phyloP scores from a whole-genome alignment of 352 stramenopile genomes.

The Pythium monospermum region DNA sequence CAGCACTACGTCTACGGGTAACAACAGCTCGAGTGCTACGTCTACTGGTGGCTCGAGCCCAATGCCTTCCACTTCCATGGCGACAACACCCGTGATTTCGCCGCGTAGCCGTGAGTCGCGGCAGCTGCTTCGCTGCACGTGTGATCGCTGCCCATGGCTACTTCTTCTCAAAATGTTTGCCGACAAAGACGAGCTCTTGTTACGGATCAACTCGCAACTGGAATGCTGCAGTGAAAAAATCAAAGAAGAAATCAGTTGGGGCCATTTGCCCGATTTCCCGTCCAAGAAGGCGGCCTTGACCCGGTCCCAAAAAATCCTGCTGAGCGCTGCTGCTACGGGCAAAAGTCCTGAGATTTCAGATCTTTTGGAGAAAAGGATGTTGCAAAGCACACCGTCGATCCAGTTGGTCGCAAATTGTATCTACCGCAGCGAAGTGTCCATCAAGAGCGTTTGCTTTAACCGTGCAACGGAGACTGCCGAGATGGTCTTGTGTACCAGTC shows the following conservation, averaged over 20 bases:
- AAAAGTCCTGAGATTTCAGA: slow-evolving; percentile 48
- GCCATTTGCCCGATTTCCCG: slow-evolving; percentile 55
- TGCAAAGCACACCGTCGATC: slow-evolving; percentile 29
- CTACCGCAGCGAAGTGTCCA: slow-evolving; percentile 76
- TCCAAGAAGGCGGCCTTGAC: slow-evolving; percentile 57
- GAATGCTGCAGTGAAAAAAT: slow-evolving; percentile 76
- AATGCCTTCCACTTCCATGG: background rate
- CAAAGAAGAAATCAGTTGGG: slow-evolving; percentile 67
- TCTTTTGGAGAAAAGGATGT: slow-evolving; percentile 52
- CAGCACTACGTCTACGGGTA: slow-evolving; percentile 1
- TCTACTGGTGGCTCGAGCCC: too few species aligned
- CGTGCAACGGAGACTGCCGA: slow-evolving; percentile 43
- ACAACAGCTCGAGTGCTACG: slow-evolving; percentile 4
- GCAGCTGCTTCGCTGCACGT: slow-evolving; percentile 63
- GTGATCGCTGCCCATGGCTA: slow-evolving; percentile 66
- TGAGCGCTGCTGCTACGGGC: slow-evolving; percentile 34
- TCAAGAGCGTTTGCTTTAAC: slow-evolving; percentile 85
- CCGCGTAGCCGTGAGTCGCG: slow-evolving; percentile 31
- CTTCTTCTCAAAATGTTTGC: slow-evolving; percentile 66
- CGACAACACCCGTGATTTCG: slow-evolving; percentile 4
- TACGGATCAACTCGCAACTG: slow-evolving; percentile 60
- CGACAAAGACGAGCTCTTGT: slow-evolving; percentile 67
- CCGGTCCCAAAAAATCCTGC: slow-evolving; percentile 58
- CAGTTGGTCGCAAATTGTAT: slow-evolving; percentile 48
- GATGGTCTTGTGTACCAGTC: slow-evolving; percentile 71